phyloP scores from a whole-genome alignment of 176 grass and related monocot genomes.

The Musa troglodytarum region DNA sequence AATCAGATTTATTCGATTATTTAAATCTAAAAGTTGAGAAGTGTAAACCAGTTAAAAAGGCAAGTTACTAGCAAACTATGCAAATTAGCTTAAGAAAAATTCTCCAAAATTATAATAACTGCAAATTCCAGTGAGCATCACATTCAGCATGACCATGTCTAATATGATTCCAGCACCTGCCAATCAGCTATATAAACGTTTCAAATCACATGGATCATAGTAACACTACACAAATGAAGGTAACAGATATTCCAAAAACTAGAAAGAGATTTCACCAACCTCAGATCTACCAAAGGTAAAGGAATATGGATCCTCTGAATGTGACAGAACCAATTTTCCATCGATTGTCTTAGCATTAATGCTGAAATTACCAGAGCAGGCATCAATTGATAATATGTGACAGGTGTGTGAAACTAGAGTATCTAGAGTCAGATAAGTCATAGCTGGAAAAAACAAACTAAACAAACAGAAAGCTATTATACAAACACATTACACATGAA shows the following conservation, averaged over 20 bases:
- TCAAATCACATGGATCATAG: not conserved
- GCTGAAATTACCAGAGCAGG: conserved; percentile 37
- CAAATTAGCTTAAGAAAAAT: not conserved
- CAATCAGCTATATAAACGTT: not conserved
- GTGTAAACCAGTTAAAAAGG: not conserved
- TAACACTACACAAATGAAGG: not conserved
- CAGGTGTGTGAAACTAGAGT: no score
- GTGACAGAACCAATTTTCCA: conserved; percentile 60
- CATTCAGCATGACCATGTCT: not conserved
- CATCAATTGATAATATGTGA: not conserved
- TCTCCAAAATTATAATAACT: not conserved
- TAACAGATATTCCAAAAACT: not conserved
- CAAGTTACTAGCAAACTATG: not conserved
- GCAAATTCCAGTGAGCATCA: not conserved
- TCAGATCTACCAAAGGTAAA: conserved; percentile 94
- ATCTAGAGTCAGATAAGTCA: no score
- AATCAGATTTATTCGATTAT: no score
- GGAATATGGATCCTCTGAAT: conserved; percentile 61
- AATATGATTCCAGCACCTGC: not conserved
- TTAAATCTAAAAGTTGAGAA: no score
- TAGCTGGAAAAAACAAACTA: no score
- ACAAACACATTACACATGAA: no score
- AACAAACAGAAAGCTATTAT: no score
- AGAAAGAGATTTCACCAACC: conserved; percentile 42
- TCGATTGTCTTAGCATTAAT: conserved; percentile 64